These are phyloP conservation scores for Mucor indicus DNA, from an alignment of 371 early-diverging fungal genomes.

Conservation along the genomic window DNA sequence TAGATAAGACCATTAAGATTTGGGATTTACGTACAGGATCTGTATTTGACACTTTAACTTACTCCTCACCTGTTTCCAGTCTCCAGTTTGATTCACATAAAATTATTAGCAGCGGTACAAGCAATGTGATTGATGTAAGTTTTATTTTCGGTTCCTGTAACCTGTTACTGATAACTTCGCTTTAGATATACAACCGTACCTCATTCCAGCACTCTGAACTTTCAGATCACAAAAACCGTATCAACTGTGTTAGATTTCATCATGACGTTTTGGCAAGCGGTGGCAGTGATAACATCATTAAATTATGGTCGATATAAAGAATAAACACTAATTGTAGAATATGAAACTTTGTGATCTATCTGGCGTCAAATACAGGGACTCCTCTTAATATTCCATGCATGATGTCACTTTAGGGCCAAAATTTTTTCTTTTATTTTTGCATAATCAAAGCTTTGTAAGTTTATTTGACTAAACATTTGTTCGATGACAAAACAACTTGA, in stretches of 20 bases:
- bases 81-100: conserved; percentile 58
- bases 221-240: conserved; percentile 45
- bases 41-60: conserved; percentile 58
- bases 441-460: too few species aligned
- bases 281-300: conserved; percentile 55
- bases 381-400: too few species aligned
- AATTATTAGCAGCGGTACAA: conserved; percentile 51
- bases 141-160: too few species aligned
- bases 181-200: conserved; percentile 61
- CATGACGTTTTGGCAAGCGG: conserved; percentile 54
- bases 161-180: neutral
- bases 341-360: too few species aligned
- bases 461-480: too few species aligned
- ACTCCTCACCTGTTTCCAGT: conserved; percentile 53
- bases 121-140: conserved; percentile 50
- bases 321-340: too few species aligned
- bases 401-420: too few species aligned
- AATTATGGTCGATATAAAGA: conserved; percentile 60
- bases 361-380: too few species aligned
- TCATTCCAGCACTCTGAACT: conserved; percentile 57
- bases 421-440: too few species aligned
- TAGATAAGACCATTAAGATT: conserved; percentile 75
- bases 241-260: conserved; percentile 49
- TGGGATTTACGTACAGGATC: conserved; percentile 84
- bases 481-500: too few species aligned